Percentiles rank a stretch among this genome's conserved stretches.
phyloP scores from a whole-genome alignment of 2,329 filamentous ascomycete species.

The Kalmusia sp. region DNA sequence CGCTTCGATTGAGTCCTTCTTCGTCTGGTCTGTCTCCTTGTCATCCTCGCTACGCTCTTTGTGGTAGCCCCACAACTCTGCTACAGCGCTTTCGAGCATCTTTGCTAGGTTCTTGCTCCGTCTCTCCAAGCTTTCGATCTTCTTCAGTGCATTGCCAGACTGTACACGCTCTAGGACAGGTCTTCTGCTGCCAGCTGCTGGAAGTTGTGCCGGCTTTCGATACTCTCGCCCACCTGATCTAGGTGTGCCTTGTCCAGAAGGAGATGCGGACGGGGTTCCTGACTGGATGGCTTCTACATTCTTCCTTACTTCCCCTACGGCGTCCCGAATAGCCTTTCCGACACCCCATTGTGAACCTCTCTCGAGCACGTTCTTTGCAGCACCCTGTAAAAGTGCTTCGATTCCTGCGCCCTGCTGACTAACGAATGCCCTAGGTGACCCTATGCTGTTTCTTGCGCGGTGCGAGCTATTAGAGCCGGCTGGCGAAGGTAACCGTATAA shows the following conservation, averaged over 20 bases:
- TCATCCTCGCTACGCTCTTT: constrained; percentile 55
- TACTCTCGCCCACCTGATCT: constrained; percentile 45
- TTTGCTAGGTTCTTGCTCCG: constrained; percentile 71
- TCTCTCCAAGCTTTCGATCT: constrained; percentile 60
- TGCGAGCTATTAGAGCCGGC: constrained; percentile 29
- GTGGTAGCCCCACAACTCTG: constrained; percentile 68
- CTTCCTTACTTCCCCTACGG: constrained; percentile 78
- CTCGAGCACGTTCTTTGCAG: constrained; percentile 76
- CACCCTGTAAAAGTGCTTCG: constrained; percentile 76
- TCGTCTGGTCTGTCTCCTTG: constrained; percentile 31
- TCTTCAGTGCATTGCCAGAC: constrained; percentile 34
- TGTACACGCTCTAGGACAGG: constrained; percentile 27
- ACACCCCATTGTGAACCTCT: constrained; percentile 78
- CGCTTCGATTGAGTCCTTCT: constrained; percentile 46
- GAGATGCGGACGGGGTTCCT: constrained; percentile 23
- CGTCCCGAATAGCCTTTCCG: constrained; percentile 81
- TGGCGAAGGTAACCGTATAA: constrained; percentile 37
- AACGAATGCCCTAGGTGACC: constrained; percentile 35
- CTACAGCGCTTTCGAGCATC: constrained; percentile 72
- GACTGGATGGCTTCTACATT: constrained; percentile 73
- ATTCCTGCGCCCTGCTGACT: constrained; percentile 54
- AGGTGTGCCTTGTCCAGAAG: constrained; percentile 35
- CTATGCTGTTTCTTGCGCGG: constrained; percentile 35
- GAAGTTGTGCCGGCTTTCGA: constrained; percentile 35
- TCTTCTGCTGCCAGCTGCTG: constrained; percentile 15